Base-by-base conservation (phyloP, 148 eudicot genomes). In the Gaultheria prostrata region DNA sequence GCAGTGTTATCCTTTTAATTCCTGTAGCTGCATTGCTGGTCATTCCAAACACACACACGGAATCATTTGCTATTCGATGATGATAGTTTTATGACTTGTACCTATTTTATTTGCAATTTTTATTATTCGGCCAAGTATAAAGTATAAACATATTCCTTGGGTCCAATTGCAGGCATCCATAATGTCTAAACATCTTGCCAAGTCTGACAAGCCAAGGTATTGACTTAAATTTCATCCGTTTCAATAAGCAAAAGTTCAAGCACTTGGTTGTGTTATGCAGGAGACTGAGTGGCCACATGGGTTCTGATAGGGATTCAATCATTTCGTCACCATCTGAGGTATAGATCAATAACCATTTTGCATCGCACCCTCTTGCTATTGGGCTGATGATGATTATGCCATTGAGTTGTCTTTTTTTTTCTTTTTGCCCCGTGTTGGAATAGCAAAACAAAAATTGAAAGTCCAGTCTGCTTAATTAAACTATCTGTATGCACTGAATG, bases 161-260 rank as follows among this genome's bases (percentile, higher is more conserved):
- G 49, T 33, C 48, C 24, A 14, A 32, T 82, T 85, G 84, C 94
- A 94, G 98, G 98, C 94, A 77, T 94, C 95, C 54, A 91, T 95
- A 53, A 92, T 95, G 96, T 91, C 98, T 83, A 94, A 93, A 81
- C 98, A 90, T 81, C 83, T 92, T 50, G 73, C 91, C 11, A 94
- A 90, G 86, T 89, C 94, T 48, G 95, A 93, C 84, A 90, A 76
- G 87, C 91, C 93, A 71, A 93, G 98, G 98, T 94, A 92, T 51
- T 65, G 72, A 21, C 13, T 61, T 50, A 14, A 81, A 81, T 48
- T 78, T 30, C 65, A 32, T 14, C 67, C 51, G 43, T 32, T 20
- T 80, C 1, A 65, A 13, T 28, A 39, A 20, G 32, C 26, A 54
- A 13, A 61, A 78, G n/a, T 67, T 51, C 30, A 69, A 45, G 45